Base-by-base conservation (phyloP, 176 grass and related monocot species). In the Neostapfia colusana region DNA sequence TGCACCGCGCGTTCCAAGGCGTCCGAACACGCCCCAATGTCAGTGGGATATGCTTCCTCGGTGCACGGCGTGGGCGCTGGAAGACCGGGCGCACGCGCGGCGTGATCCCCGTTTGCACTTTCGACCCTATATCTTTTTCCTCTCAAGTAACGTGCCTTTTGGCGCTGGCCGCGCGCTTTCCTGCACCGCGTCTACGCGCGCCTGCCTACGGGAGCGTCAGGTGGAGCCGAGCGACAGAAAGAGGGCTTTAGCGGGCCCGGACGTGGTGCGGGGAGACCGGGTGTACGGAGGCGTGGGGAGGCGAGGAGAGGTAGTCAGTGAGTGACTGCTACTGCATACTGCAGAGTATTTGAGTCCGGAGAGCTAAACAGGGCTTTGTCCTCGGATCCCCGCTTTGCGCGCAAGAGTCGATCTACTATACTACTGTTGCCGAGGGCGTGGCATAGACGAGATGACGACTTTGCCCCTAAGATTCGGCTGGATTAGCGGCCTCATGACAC, bases 81-180 rank as follows among this genome's bases (percentile, higher is more conserved):
- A 6, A 75, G 36, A 68, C 31, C 10, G 0, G 46, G 75, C 37
- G 65, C 9, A 56, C 34, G n/a, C 18, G 40, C 23, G n/a, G 36
- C 0, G 4, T 13, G 40, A 18, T 84, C 75, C 5, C 79, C 18
- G 16, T 66, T 46, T 50, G 73, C 49, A 5, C 50, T 79, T 79
- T 53, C 3, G 4, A 8, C 21, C 0, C 1, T 0, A 0, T 9
- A 0, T 64, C 2, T 54, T 54, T 70, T 70, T 15, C 10, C 21
- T 40, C 57, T 28, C 55, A 73, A 54, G 50, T 63, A 81, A 39
- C 79, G 57, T n/a, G 68, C 68, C 79, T 63, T 81, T 81, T 60
- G 14, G 55, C 27, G 20, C 7, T n/a, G 26, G 26, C 31, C 15
- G 8, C 10, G 8, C 0, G 4, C 53, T 17, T 86, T 83, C 28